Conservation (phyloP, 352 stramenopile species). For the Thalassiosira pacifica region DNA sequence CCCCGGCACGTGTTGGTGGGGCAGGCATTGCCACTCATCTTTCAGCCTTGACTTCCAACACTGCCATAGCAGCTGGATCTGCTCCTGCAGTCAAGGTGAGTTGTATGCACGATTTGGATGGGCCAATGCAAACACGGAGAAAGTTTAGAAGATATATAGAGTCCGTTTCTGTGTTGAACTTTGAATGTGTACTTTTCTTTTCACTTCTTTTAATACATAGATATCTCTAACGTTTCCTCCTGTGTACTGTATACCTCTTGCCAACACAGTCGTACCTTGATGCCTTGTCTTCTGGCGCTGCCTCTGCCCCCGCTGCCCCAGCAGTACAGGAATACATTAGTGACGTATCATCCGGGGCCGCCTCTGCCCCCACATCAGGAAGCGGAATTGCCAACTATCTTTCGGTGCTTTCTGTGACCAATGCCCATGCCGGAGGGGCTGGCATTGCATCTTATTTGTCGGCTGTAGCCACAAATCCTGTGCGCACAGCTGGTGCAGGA, state of each 20-base stretch:
- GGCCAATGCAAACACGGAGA: too few species aligned
- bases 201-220: too few species aligned
- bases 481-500: slow-evolving; percentile 35
- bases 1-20: slow-evolving; percentile 34
- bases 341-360: slow-evolving; percentile 38
- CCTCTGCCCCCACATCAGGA: slow-evolving; percentile 50
- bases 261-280: slow-evolving; percentile 28
- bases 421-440: slow-evolving; percentile 40
- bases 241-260: slow-evolving; percentile 19
- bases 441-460: slow-evolving; percentile 22
- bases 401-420: slow-evolving; percentile 32
- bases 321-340: slow-evolving; percentile 29
- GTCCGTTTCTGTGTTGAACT: too few species aligned
- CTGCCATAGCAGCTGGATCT: slow-evolving; percentile 9
- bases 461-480: background rate
- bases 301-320: slow-evolving; percentile 40
- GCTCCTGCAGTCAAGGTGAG: slow-evolving; percentile 38
- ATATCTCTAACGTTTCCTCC: too few species aligned
- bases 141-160: too few species aligned
- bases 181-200: too few species aligned
- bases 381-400: slow-evolving; percentile 58
- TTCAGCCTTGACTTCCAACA: too few species aligned
- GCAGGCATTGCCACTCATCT: slow-evolving; percentile 51
- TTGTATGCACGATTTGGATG: too few species aligned
- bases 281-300: slow-evolving; percentile 31